Base-by-base conservation (phyloP, 2,329 filamentous ascomycete genomes). In the Corinectria fuckeliana region DNA sequence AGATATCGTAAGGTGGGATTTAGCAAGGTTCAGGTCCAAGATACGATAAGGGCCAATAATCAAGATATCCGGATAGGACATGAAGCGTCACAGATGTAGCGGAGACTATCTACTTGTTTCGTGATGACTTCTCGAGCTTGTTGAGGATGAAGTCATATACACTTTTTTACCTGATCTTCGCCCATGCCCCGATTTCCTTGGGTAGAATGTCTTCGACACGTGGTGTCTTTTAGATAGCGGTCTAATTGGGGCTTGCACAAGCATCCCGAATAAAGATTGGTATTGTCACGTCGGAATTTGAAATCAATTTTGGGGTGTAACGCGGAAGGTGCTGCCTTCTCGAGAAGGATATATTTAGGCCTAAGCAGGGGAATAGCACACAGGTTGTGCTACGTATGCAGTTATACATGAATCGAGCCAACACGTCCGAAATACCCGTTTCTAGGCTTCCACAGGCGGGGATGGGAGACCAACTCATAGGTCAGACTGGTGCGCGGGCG, bases 321-420 rank as follows among this genome's bases (percentile, higher is more conserved):
- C 14, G 10, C 18, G 13, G 20, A 13, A 41, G 11, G 63, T 66
- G 63, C 50, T 56, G 2, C 41, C 47, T 5, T 56, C 63, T n/a
- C 45, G 26, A 13, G 64, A 66, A 54, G 64, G 64, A 4, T 60
- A 59, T 39, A 14, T 66, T 0, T 66, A 63, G 64, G 62, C 61
- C 6, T 39, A 23, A 1, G 3, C 14, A 1, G 49, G 21, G 5
- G 20, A 42, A 7, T 21, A 13, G n/a, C 5, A 36, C 6, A 42
- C 13, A 42, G 7, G 3, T 2, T 6, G 13, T 3, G 5, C 20
- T 23, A 25, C 39, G 4, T 9, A 23, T 25, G 39, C 39, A 25
- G 20, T 42, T 42, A 20, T 3, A 23, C 39, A n/a, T 14, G 20
- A 42, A 25, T n/a, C 39, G 39, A 42, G 39, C 18, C 38, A 42